A percentile compares a stretch with the other conserved stretches of the same genome.
These are phyloP conservation scores for Geotrichum aggregatum DNA, from an alignment of 1,139 yeast species.

Conservation along the genomic window DNA sequence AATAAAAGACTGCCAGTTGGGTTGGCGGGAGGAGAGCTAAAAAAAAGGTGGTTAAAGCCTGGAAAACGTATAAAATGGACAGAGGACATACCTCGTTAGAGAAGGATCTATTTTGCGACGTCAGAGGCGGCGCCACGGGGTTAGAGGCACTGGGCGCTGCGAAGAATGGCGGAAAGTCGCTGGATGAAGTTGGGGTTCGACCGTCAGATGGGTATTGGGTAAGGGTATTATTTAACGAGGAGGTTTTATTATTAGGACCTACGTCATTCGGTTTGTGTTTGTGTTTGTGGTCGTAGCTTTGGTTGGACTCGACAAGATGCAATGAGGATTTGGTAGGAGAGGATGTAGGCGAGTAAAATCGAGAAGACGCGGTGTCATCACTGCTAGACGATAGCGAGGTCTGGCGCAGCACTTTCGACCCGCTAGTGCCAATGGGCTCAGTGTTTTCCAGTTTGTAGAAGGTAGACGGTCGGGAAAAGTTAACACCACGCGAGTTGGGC, in stretches of 20 bases:
- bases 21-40: constrained; percentile 1
- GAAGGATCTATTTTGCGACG: not conserved
- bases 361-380: constrained; percentile 5
- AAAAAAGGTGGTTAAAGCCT: not conserved
- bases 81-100: not conserved
- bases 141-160: not conserved
- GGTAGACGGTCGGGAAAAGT: constrained; percentile 30
- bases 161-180: constrained; percentile 1
- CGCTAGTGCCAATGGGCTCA: constrained; percentile 3
- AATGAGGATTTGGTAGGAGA: constrained; percentile 17
- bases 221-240: constrained; percentile 3
- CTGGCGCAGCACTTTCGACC: constrained; percentile 11
- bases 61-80: not conserved
- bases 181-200: constrained; percentile 2
- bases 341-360: constrained; percentile 15
- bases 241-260: not conserved
- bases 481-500: constrained; percentile 23
- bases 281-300: not conserved
- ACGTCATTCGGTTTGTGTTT: constrained; percentile 3
- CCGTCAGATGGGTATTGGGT: not conserved
- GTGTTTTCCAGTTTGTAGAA: constrained; percentile 25
- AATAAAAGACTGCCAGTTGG: constrained; percentile 19
- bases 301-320: constrained; percentile 7
- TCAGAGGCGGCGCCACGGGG: not conserved
- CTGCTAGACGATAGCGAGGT: constrained; percentile 9